Base-by-base conservation (phyloP, 495 filamentous ascomycete species). In the Annulohypoxylon bovei region DNA sequence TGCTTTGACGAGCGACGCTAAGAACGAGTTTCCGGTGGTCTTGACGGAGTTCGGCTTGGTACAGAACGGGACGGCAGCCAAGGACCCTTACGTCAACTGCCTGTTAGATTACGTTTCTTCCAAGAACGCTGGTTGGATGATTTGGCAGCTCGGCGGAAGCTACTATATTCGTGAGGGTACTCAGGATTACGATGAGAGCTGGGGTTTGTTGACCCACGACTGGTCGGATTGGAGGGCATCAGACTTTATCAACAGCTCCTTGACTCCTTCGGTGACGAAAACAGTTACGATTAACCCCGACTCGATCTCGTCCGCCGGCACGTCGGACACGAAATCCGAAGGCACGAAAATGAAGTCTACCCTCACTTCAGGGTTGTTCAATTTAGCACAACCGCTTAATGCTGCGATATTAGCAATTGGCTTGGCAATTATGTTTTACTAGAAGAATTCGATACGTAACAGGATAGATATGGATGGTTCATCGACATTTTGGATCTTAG, bases 91-190 rank as follows among this genome's bases (percentile, higher is more conserved):
- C 64, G 76, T 80, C 3, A 69, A 75, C 8, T 88, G 87, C 57
- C 61, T 88, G 35, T 68, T 78, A 14, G 70, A 78, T 18, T 87
- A 81, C 66, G 73, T 88, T 20, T 78, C 80, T 16, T 68, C 80
- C 6, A 76, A 79, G 40, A 75, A 84, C 30, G 79, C 83, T 1
- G 86, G 86, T 5, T 89, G 86, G 86, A 85, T 83, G 79, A 75
- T 84, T 9, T 89, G 87, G 87, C 80, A 80, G n/a, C 30, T 89
- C 42, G 76, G 76, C 6, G 86, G 86, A 22, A 87, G 83, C 42
- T 88, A 87, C 65, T 88, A 88, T 73, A 81, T 85, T 32, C 78
- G 84, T 3, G 66, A 80, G 27, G 83, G 83, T 0, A 76, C 60
- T 11, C 80, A 83, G 50, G 86, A 87, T 76, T 74, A 52, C 6